A percentile compares a stretch with the other conserved stretches of the same genome.
phyloP scores from a whole-genome alignment of 371 early-diverging fungal species.

The Lichtheimia hyalospora region DNA sequence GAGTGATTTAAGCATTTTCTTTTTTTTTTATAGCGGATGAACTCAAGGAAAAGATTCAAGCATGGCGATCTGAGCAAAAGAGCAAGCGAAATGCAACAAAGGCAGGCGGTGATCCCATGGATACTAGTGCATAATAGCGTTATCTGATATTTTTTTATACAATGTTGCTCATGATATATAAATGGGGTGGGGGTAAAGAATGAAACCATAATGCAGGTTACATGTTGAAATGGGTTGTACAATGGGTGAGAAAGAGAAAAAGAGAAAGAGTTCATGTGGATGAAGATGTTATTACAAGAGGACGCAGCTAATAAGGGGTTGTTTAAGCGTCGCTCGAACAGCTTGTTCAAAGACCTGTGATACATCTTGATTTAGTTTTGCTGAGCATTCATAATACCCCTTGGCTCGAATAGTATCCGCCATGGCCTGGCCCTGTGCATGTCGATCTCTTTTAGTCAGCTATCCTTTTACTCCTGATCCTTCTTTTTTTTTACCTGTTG shows the following conservation, averaged over 20 bases:
- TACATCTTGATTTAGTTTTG: constrained; percentile 80
- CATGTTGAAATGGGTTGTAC: too few relatives aligned
- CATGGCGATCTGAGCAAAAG: constrained; percentile 48
- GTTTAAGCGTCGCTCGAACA: constrained; percentile 67
- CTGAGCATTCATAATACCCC: constrained; percentile 89
- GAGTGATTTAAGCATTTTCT: background rate
- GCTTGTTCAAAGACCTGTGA: constrained; percentile 85
- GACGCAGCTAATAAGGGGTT: background rate
- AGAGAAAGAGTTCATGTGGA: background rate
- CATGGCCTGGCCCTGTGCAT: constrained; percentile 59
- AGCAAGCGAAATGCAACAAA: constrained; percentile 15
- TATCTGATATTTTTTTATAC: too few relatives aligned
- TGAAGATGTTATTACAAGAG: background rate
- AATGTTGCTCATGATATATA: too few relatives aligned
- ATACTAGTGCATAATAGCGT: constrained; percentile 13
- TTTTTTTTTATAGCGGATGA: constrained; percentile 27
- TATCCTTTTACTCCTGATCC: constrained; percentile 54
- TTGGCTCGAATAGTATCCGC: constrained; percentile 74
- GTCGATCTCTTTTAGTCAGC: background rate
- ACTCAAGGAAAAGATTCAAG: constrained; percentile 47
- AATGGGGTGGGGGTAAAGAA: too few relatives aligned
- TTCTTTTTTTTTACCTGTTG: constrained; percentile 37
- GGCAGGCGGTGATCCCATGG: constrained; percentile 15
- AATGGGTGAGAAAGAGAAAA: constrained; percentile 1
- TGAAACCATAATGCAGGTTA: too few relatives aligned